Percentiles rank a stretch among this genome's conserved stretches.
phyloP scores from a whole-genome alignment of 495 filamentous ascomycete species.

The Talaromyces wortmannii region DNA sequence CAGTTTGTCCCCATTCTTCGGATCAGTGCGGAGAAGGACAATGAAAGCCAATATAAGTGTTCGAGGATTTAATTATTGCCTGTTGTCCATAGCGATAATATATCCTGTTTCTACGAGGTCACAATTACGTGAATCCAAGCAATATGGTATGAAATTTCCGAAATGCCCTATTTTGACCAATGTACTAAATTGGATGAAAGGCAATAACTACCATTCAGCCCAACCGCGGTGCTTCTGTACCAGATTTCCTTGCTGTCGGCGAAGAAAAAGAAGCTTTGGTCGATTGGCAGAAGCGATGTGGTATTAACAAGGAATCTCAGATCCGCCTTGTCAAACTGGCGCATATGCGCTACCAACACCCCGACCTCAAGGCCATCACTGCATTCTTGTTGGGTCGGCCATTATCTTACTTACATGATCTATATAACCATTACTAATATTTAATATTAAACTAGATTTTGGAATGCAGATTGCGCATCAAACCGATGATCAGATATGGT shows the following conservation, averaged over 20 bases:
- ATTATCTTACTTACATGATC: neutral
- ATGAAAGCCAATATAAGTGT: no score
- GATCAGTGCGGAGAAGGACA: no score
- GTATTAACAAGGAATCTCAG: slow-evolving; percentile 25
- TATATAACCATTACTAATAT: no score
- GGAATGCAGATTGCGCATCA: slow-evolving; percentile 42
- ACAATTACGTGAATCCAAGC: neutral
- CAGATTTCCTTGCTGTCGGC: slow-evolving; percentile 29
- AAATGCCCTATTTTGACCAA: no score
- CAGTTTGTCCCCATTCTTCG: no score
- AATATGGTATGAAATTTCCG: neutral
- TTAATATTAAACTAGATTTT: slow-evolving; percentile 34
- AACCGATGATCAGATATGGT: slow-evolving; percentile 45
- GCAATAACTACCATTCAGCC: neutral
- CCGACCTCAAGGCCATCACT: slow-evolving; percentile 34
- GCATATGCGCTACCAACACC: slow-evolving; percentile 47
- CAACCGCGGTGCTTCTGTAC: slow-evolving; percentile 29
- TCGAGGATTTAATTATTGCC: no score
- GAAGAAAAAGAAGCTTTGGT: slow-evolving; percentile 16
- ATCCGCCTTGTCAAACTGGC: slow-evolving; percentile 32
- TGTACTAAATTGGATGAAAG: no score
- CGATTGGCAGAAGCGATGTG: slow-evolving; percentile 26
- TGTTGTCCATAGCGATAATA: no score
- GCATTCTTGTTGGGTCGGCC: slow-evolving; percentile 19
- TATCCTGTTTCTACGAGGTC: no score